phyloP scores from a whole-genome alignment of 202 grass and related monocot genomes.

The Dendrocalamus latiflorus region DNA sequence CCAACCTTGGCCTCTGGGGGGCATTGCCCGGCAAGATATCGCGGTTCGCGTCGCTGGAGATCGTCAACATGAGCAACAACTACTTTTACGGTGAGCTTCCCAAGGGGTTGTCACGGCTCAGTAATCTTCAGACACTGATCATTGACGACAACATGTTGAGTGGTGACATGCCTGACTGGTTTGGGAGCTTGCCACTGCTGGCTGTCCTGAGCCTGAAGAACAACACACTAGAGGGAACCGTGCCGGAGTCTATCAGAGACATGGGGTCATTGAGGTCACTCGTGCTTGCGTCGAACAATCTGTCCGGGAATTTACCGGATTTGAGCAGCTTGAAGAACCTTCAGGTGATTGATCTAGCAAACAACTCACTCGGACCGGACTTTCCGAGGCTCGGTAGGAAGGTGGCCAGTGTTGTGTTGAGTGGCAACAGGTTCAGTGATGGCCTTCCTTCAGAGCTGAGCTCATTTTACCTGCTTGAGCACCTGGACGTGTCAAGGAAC shows the following conservation, averaged over 20 bases:
- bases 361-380: slow-evolving; percentile 74
- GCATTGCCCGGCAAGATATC: slow-evolving; percentile 59
- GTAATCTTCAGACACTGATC: slow-evolving; percentile 74
- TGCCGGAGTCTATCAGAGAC: slow-evolving; percentile 57
- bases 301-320: slow-evolving; percentile 67
- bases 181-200: slow-evolving; percentile 45
- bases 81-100: slow-evolving; percentile 74
- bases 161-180: slow-evolving; percentile 52
- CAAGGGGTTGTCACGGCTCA: slow-evolving; percentile 41
- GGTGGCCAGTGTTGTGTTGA: slow-evolving; percentile 61
- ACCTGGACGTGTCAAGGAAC: slow-evolving; percentile 70
- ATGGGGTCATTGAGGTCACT: slow-evolving; percentile 49
- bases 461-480: slow-evolving; percentile 67
- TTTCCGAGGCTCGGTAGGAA: slow-evolving; percentile 70
- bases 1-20: slow-evolving; percentile 72
- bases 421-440: slow-evolving; percentile 58
- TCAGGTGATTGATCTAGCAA: slow-evolving; percentile 70
- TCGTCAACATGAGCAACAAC: slow-evolving; percentile 77
- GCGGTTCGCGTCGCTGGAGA: slow-evolving; percentile 56
- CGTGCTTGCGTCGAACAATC: slow-evolving; percentile 65
- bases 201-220: slow-evolving; percentile 76
- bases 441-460: slow-evolving; percentile 51
- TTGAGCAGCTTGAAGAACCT: slow-evolving; percentile 53
- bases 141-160: slow-evolving; percentile 75
- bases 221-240: slow-evolving; percentile 48